phyloP scores from a whole-genome alignment of 202 grass and related monocot genomes.

The Sporobolus alterniflorus region DNA sequence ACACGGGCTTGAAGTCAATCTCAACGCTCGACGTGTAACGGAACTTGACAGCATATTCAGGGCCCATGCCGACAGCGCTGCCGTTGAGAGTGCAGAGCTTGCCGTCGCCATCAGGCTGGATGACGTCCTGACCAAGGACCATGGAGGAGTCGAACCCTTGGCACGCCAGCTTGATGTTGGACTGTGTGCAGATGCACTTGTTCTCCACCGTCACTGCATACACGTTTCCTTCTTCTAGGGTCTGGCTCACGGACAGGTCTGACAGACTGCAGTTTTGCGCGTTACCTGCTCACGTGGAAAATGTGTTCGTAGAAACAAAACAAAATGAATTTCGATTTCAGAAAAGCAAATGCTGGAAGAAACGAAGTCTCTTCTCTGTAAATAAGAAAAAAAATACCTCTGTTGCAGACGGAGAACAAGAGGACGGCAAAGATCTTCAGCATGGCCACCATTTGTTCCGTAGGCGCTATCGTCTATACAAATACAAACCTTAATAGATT shows the following conservation, averaged over 20 bases:
- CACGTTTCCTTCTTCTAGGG: neutral
- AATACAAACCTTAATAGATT: neutral
- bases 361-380: neutral
- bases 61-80: slow-evolving; percentile 5
- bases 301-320: too few species aligned
- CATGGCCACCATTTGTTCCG: neutral
- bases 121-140: neutral
- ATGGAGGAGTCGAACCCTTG: neutral
- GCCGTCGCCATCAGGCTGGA: neutral
- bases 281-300: neutral
- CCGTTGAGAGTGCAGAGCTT: slow-evolving; percentile 9
- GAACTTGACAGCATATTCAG: neutral
- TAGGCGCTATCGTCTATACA: neutral
- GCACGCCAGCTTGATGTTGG: neutral
- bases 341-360: neutral
- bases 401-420: neutral
- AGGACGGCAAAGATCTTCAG: neutral
- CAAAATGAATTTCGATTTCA: too few species aligned
- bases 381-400: neutral
- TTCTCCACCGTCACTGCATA: slow-evolving; percentile 1
- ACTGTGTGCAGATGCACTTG: slow-evolving; percentile 16
- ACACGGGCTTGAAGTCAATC: neutral
- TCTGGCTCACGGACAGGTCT: slow-evolving; percentile 2
- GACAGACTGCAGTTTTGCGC: neutral
- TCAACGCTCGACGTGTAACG: neutral